phyloP scores from a whole-genome alignment of 116 monocot species.

The Trichopus zeylanicus region DNA sequence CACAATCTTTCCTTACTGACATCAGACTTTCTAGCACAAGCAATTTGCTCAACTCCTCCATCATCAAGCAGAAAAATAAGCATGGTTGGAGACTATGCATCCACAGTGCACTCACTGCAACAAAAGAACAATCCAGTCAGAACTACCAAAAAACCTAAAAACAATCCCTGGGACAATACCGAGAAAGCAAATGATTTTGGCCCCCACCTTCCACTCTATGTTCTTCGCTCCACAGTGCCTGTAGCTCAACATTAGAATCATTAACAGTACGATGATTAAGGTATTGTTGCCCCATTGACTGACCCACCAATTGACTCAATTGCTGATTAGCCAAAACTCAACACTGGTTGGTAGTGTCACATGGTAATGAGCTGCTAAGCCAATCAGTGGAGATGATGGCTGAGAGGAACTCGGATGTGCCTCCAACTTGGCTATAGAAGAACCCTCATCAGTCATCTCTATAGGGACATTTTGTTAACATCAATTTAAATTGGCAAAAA shows the following conservation, averaged over 20 bases:
- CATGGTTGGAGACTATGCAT: slow-evolving; percentile 57
- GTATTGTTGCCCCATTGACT: slow-evolving; percentile 35
- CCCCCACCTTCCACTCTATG: slow-evolving; percentile 23
- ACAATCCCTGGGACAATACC: slow-evolving; percentile 40
- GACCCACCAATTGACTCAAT: slow-evolving; percentile 24
- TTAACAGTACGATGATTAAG: slow-evolving; percentile 20
- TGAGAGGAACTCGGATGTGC: slow-evolving; percentile 33
- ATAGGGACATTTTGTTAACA: too few relatives aligned
- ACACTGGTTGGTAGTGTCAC: slow-evolving; percentile 36
- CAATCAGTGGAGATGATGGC: slow-evolving; percentile 28
- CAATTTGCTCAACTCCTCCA: slow-evolving; percentile 72
- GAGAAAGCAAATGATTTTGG: slow-evolving; percentile 58
- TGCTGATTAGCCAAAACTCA: slow-evolving; percentile 30
- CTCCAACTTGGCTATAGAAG: slow-evolving; percentile 36
- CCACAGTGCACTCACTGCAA: slow-evolving; percentile 83
- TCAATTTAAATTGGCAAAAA: too few relatives aligned
- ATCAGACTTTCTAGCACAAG: slow-evolving; percentile 54
- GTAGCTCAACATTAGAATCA: slow-evolving; percentile 31
- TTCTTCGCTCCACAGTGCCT: slow-evolving; percentile 28
- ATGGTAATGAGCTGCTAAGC: slow-evolving; percentile 26
- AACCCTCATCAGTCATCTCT: slow-evolving; percentile 25
- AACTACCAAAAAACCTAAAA: too few relatives aligned
- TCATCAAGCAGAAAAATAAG: slow-evolving; percentile 59
- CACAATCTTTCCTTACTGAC: slow-evolving; percentile 24
- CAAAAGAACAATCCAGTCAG: background rate